Evolutionary conservation across 371 early-diverging fungal genomes (phyloP), one percentile per base, ranked within the genome.

Genomic region (Circinella umbellata): DNA sequence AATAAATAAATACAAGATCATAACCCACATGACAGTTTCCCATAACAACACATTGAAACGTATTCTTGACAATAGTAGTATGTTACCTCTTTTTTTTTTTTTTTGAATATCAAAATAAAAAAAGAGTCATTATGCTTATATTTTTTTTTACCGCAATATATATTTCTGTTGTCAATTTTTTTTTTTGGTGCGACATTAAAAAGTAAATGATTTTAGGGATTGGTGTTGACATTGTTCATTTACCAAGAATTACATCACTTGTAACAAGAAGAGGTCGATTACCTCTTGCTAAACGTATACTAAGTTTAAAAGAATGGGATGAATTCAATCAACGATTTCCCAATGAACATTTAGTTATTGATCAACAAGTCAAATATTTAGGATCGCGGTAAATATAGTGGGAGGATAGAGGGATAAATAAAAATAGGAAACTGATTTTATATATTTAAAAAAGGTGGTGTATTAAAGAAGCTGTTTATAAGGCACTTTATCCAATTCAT

Each of bases 381-480:
- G 81, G 74, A 36, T 76, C 80, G 15, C 73, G 85, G 85, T 81
- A 77, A 67, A 42, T 39, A 55, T 54, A 1, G 69, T 49, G 27
- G 27, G 27, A 27, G 27, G 27, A 27, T 0, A 2, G 27, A 27
- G 27, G 27, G 27, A 27, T 27, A 27, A 27, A 1, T 27, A 1
- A 27, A 27, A 27, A 27, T 27, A 27, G 27, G 2, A 27, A 27
- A 27, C 27, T 27, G 27, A 27, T 11, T 47, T 37, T 62, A 18
- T 18, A 49, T 13, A 37, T 4, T 49, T 34, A 34, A 42, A 20
- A 20, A 47, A 89, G 91, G 34, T 91, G 90, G 90, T 85, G 88
- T 55, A 71, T 87, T 34, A 91, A 91, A 71, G 91, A 91, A 67
- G 90, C 91, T 13, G 79, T 79, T 3, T 91, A 89, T 71, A 91